phyloP scores from a whole-genome alignment of 2,329 filamentous ascomycete genomes.

The Fusarium sp. region DNA sequence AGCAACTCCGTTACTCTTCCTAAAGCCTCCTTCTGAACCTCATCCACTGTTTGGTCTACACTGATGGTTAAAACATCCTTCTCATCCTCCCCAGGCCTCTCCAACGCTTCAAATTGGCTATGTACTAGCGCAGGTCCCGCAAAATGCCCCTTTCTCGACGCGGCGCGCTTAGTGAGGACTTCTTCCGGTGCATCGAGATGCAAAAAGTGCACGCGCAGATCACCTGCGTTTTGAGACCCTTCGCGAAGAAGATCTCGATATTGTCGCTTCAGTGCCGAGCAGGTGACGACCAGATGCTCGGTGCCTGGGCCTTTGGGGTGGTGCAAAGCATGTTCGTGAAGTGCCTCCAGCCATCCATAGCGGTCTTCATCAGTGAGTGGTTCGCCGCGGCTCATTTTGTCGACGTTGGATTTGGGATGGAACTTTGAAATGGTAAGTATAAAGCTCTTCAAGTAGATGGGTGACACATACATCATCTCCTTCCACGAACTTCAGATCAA shows the following conservation, averaged over 20 bases:
- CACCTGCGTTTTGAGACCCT: conserved; percentile 20
- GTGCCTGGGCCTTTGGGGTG: conserved; percentile 29
- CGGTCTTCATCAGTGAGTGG: conserved; percentile 27
- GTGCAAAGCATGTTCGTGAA: conserved; percentile 15
- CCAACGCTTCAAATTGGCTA: conserved; percentile 25
- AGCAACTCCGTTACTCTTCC: conserved; percentile 8
- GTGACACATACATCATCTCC: conserved; percentile 10
- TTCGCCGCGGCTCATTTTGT: conserved; percentile 33
- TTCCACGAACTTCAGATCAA: conserved; percentile 32
- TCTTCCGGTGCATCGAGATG: conserved; percentile 34
- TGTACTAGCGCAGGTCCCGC: conserved; percentile 16
- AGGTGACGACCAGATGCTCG: conserved; percentile 33
- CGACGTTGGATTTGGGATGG: conserved; percentile 29
- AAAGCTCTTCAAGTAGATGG: rapidly evolving
- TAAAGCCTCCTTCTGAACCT: conserved; percentile 27
- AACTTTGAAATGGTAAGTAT: conserved; percentile 8
- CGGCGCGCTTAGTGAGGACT: conserved; percentile 16
- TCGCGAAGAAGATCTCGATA: conserved; percentile 29
- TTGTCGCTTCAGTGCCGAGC: conserved; percentile 27
- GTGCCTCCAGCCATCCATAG: conserved; percentile 13
- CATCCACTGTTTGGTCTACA: conserved; percentile 23
- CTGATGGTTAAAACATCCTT: conserved; percentile 19
- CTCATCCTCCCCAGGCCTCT: conserved; percentile 11
- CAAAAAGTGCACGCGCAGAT: conserved; percentile 27
- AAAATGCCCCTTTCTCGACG: conserved; percentile 24